Base-by-base conservation (phyloP, 2,329 filamentous ascomycete genomes). In the Saccharata proteae region DNA sequence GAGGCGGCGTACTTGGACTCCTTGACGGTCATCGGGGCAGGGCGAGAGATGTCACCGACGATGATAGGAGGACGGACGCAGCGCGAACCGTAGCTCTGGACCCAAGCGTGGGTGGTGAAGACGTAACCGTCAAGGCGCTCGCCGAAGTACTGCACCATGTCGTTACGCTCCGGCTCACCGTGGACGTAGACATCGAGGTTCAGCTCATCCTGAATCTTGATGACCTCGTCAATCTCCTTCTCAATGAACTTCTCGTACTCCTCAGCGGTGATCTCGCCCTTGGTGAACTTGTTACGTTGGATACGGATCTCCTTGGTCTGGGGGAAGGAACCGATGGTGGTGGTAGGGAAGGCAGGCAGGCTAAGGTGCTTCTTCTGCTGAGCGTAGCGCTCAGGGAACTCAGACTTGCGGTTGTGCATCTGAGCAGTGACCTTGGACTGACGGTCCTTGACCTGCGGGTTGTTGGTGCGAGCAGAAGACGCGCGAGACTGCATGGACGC, bases 131-230 rank as follows among this genome's bases (percentile, higher is more conserved):
- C 76, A 42, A 98, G 74, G 54, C 84, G 81, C 76, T 98, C 90
- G 64, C 90, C 90, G 51, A 98, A 98, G 78, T 94, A 98, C 67
- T 98, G 90, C 32, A 98, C 90, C 90, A 98, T 98, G 77, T 98
- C 90, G 69, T 98, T 98, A 62, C 90, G 85, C 77, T 98, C 90
- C 38, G 90, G 90, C 74, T 98, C 90, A 58, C 90, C 90, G 71
- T 98, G 90, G 44, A 98, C 90, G 58, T 81, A 83, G 60, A 98
- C 90, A 50, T 98, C 90, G 34, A 98, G 79, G 61, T 76, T 85
- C 53, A 98, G 86, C 69, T 96, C 90, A 54, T 96, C 85, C 69
- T 98, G 90, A 62, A 96, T 82, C 71, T 85, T 82, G 65, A 98
- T 74, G 56, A 88, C 84, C 41, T 92, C 79, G 53, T 84, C 71